Conservation (phyloP, 208 protist genomes). For the Strigomonas galati region DNA sequence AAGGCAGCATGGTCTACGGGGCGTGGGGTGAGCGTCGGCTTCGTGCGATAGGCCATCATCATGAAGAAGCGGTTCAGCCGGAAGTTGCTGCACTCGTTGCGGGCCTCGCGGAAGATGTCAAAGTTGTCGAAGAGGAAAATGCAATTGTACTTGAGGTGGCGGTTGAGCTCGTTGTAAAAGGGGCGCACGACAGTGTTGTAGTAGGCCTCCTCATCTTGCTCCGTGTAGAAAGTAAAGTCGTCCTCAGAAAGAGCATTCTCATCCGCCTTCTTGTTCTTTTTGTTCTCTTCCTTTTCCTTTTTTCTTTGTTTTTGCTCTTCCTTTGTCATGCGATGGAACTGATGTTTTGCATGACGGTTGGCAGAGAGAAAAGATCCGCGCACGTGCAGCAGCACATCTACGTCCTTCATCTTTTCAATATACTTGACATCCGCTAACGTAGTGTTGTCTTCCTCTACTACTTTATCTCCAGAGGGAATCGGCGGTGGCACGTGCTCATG, state of each 20-base stretch:
- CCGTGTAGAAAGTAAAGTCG: too few relatives aligned
- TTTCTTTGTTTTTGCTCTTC: too few relatives aligned
- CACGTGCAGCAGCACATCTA: neutral
- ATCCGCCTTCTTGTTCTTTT: too few relatives aligned
- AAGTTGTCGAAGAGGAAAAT: slow-evolving; percentile 16
- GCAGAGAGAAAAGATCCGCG: neutral
- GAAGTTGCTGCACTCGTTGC: slow-evolving; percentile 2
- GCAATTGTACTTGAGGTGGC: slow-evolving; percentile 11
- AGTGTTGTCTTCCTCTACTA: too few relatives aligned
- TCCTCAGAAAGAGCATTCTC: too few relatives aligned
- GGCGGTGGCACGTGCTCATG: neutral
- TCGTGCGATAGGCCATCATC: slow-evolving; percentile 12
- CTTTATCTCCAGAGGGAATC: too few relatives aligned
- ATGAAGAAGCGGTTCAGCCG: slow-evolving; percentile 17
- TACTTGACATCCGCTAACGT: too few relatives aligned
- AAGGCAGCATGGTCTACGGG: neutral
- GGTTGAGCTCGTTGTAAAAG: slow-evolving; percentile 7
- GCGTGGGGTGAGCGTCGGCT: slow-evolving; percentile 2
- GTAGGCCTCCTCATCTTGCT: neutral
- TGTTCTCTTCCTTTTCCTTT: too few relatives aligned
- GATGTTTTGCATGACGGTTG: neutral
- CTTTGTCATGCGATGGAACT: neutral
- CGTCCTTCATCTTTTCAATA: neutral
- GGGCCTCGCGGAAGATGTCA: slow-evolving; percentile 11
- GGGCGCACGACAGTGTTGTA: slow-evolving; percentile 6